Conservation (phyloP, 805 yeast genomes). For the Wickerhamiella occidentalis region DNA sequence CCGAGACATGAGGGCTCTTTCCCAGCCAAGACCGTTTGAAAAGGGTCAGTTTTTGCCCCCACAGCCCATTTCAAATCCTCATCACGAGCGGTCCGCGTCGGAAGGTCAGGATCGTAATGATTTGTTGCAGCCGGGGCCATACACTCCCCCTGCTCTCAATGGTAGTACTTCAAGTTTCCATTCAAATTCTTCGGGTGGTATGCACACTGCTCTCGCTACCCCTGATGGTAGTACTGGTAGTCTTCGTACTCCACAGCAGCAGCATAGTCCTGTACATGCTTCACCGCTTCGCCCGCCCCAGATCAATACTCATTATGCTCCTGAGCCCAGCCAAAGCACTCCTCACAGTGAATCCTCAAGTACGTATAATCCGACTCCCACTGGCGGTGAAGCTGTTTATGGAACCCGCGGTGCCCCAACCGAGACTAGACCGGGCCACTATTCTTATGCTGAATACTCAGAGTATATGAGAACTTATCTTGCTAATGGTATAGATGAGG, state of each 20-base stretch:
- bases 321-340: neutral
- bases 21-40: slow-evolving; percentile 11
- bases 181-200: neutral
- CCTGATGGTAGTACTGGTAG: slow-evolving; percentile 1
- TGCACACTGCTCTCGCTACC: neutral
- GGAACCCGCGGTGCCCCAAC: neutral
- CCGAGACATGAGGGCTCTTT: slow-evolving; percentile 8
- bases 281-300: slow-evolving; percentile 6
- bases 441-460: slow-evolving; percentile 22
- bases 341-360: neutral
- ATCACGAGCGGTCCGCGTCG: slow-evolving; percentile 26
- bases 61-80: neutral
- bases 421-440: slow-evolving; percentile 14
- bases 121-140: slow-evolving; percentile 14
- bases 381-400: neutral
- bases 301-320: neutral
- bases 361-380: neutral
- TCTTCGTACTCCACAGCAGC: neutral
- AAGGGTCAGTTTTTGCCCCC: slow-evolving; percentile 5
- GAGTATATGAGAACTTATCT: slow-evolving; percentile 23
- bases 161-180: slow-evolving; percentile 2
- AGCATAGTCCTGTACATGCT: neutral
- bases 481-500: slow-evolving; percentile 8
- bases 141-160: slow-evolving; percentile 1
- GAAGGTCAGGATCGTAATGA: slow-evolving; percentile 28